Percentiles rank a stretch among this genome's conserved stretches.
Evolutionary conservation across 1,284 basidiomycete genomes (phyloP).

Genomic region (Farysia itapuensis): DNA sequence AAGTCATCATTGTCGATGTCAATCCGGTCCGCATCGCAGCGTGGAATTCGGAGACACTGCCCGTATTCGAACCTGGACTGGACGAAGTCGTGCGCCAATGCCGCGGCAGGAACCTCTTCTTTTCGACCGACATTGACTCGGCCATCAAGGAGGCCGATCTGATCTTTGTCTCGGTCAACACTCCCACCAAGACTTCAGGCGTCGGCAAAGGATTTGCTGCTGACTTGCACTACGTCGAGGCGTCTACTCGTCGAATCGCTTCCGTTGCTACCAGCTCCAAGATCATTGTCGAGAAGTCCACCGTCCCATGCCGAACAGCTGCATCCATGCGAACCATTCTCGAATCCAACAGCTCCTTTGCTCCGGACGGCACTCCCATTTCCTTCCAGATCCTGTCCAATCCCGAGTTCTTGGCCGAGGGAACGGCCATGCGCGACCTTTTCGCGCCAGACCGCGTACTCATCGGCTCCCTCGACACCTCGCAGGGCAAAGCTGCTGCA

Average conservation of each 20-base stretch:
- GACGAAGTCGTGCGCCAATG: conserved; percentile 85
- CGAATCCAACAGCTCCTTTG: conserved; percentile 79
- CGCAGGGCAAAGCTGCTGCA: conserved; percentile 80
- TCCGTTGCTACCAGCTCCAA: conserved; percentile 85
- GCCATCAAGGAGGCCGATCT: conserved; percentile 87
- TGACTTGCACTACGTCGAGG: conserved; percentile 74
- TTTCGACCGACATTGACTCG: conserved; percentile 91
- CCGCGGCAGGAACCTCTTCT: conserved; percentile 93
- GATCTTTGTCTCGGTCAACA: conserved; percentile 79
- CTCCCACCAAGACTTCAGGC: conserved; percentile 96
- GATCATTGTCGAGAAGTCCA: conserved; percentile 99
- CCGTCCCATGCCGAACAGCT: conserved; percentile 95
- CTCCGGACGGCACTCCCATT: conserved; percentile 70
- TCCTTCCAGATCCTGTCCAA: conserved; percentile 98
- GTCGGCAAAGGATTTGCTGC: conserved; percentile 96
- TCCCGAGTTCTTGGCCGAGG: conserved; percentile 98
- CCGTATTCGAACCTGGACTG: conserved; percentile 98
- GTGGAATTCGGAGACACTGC: conserved; percentile 79
- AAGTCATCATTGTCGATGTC: conserved; percentile 95
- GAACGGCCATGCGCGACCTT: conserved; percentile 89
- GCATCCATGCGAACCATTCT: conserved; percentile 98
- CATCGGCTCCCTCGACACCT: conserved; percentile 89
- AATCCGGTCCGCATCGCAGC: conserved; percentile 92
- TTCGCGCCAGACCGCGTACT: conserved; percentile 89
- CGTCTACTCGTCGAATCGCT: conserved; percentile 93